Base-by-base conservation (phyloP, 345 rosid genomes). In the Euphorbia tirucalli region DNA sequence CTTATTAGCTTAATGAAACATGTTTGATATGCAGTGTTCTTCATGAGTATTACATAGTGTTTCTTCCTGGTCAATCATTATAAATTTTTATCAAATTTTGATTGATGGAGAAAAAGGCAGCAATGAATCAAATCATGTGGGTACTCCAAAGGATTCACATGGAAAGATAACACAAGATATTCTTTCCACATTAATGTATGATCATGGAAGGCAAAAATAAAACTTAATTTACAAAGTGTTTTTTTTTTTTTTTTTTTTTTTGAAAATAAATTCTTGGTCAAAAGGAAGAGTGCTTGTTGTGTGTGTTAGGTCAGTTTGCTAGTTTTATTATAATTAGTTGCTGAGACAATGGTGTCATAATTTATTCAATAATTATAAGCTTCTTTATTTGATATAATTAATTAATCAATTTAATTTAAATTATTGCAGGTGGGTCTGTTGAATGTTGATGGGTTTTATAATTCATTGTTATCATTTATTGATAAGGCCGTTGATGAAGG, bases 401-500 rank as follows among this genome's bases (percentile, higher is more conserved):
- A n/a, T n/a, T n/a, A n/a, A n/a, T n/a, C n/a, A n/a, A n/a, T n/a
- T 59, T 25, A 41, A 41, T 28, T 28, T 30, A 59, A 58, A 60
- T 30, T 3, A 19, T 41, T 77, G 75, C 80, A 94, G 98, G 98
- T 94, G 79, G 97, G 98, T 44, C 90, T 94, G 22, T 79, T 94
- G 84, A 94, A 94, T 78, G 97, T 94, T 44, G 95, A 94, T 82
- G 98, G 97, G 18, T 94, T 74, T 80, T 94, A 90, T 78, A 89
- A 92, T 77, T 94, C 98, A 6, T 78, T 94, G 76, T 81, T 94
- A 79, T 82, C 86, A 65, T 92, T 94, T 61, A 78, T 94, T 1
- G 98, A 94, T 43, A 90, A 92, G 80, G 96, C 98, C 39, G 97
- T 94, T 0, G 97, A 90, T 71, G 98, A 94, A 88, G 98, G 98